These are phyloP conservation scores for Sugiyamaella boreocaroliniensis DNA, from an alignment of 805 yeast species.

Conservation along the genomic window DNA sequence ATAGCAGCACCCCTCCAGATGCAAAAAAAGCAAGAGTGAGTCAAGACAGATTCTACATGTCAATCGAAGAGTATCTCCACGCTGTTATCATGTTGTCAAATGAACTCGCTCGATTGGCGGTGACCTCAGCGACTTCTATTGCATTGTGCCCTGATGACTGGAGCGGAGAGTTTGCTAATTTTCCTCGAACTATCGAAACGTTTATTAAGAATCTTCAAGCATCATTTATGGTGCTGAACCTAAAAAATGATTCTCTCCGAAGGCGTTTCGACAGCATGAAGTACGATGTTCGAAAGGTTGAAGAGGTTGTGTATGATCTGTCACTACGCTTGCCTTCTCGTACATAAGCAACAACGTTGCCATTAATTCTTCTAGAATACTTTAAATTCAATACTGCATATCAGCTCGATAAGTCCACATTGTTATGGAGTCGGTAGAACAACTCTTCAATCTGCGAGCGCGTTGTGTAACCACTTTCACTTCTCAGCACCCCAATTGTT, in stretches of 20 bases:
- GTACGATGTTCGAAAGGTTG: slow-evolving; percentile 30
- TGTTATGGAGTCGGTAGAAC: not conserved
- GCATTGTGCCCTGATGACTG: slow-evolving; percentile 4
- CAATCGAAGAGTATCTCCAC: slow-evolving; percentile 28
- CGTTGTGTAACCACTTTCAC: slow-evolving; percentile 17
- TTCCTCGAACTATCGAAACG: slow-evolving; percentile 8
- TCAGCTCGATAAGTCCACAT: not conserved
- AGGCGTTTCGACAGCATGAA: slow-evolving; percentile 26
- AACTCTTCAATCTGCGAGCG: slow-evolving; percentile 17
- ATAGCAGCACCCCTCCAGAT: not conserved
- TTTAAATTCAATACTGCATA: not conserved
- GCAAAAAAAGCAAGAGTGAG: not conserved
- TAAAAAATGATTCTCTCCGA: slow-evolving; percentile 29
- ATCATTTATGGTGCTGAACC: slow-evolving; percentile 23
- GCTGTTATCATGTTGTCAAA: slow-evolving; percentile 22
- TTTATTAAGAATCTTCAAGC: slow-evolving; percentile 26
- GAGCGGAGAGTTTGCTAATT: slow-evolving; percentile 1
- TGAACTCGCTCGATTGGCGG: slow-evolving; percentile 26
- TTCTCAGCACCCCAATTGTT: slow-evolving; percentile 17
- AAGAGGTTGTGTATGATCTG: slow-evolving; percentile 28
- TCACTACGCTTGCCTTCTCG: slow-evolving; percentile 17
- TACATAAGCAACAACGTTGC: not conserved
- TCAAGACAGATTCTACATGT: slow-evolving; percentile 6
- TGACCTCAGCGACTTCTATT: slow-evolving; percentile 24
- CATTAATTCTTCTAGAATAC: not conserved